Evolutionary conservation across 1,284 basidiomycete species (phyloP).

Genomic region (Peniophora sp.): DNA sequence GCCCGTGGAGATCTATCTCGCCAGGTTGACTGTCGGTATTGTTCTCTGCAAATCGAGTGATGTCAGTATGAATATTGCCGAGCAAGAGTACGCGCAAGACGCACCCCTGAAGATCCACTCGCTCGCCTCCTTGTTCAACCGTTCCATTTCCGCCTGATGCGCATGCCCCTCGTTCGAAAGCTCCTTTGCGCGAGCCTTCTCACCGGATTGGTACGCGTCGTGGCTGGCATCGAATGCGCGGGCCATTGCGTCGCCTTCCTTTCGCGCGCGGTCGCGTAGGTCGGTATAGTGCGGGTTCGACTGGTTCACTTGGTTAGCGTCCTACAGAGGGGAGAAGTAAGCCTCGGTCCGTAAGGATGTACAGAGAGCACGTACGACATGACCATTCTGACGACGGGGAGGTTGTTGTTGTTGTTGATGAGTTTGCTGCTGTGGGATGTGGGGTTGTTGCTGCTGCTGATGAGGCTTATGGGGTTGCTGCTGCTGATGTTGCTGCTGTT

Average conservation of each 20-base stretch:
- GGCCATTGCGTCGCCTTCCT: constrained; percentile 71
- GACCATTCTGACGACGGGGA: constrained; percentile 3
- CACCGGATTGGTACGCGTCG: constrained; percentile 59
- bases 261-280: constrained; percentile 66
- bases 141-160: constrained; percentile 76
- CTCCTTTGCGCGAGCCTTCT: constrained; percentile 78
- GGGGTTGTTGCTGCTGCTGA: constrained; percentile 1
- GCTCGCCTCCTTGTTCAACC: constrained; percentile 78
- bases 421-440: constrained; percentile 8
- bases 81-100: too few species aligned
- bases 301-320: constrained; percentile 60
- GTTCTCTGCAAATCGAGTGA: background rate
- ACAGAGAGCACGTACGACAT: background rate
- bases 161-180: constrained; percentile 79
- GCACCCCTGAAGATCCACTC: constrained; percentile 84
- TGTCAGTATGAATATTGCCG: constrained; percentile 43
- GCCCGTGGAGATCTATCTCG: constrained; percentile 84
- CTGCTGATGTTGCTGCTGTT: constrained; percentile 6
- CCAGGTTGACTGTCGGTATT: constrained; percentile 49
- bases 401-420: background rate
- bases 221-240: constrained; percentile 59
- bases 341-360: background rate
- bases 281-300: constrained; percentile 60
- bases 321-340: constrained; percentile 26
- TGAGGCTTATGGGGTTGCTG: too few species aligned